Evolutionary conservation across 2,329 filamentous ascomycete genomes (phyloP).

Genomic region (Esteya vermicola): DNA sequence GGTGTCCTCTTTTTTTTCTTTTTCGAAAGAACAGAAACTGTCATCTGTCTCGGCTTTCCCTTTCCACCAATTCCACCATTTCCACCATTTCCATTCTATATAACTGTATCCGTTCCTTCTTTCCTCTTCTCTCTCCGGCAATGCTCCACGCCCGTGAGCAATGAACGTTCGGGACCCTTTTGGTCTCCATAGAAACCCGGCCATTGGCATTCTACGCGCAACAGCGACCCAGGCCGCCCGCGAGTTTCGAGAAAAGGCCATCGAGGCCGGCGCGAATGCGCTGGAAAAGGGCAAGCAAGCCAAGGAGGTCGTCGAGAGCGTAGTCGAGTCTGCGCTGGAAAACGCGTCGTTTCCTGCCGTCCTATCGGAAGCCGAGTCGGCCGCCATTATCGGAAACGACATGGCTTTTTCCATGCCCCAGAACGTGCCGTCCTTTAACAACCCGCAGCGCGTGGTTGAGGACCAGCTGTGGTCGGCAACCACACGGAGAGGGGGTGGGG

Average conservation of each 20-base stretch:
- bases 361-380: too few species aligned
- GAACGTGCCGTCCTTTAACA: slow-evolving; percentile 54
- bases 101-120: too few species aligned
- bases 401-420: slow-evolving; percentile 56
- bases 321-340: slow-evolving; percentile 9
- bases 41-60: background rate
- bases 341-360: slow-evolving; percentile 3
- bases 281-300: slow-evolving; percentile 26
- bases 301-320: slow-evolving; percentile 14
- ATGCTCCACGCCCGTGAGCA: slow-evolving; percentile 9
- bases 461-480: slow-evolving; percentile 48
- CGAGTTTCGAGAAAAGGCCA: slow-evolving; percentile 31
- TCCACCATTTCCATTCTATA: background rate
- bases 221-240: slow-evolving; percentile 30
- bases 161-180: slow-evolving; percentile 30
- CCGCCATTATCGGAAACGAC: too few species aligned
- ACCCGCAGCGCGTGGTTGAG: slow-evolving; percentile 50
- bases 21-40: too few species aligned
- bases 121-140: background rate
- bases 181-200: slow-evolving; percentile 20
- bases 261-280: slow-evolving; percentile 33
- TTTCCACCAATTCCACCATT: background rate
- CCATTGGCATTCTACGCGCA: slow-evolving; percentile 31
- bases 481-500: slow-evolving; percentile 2
- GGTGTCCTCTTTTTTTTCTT: too few species aligned